These are phyloP conservation scores for Alisma plantagoaquatica DNA, from an alignment of 106 monocot species.

Conservation along the genomic window DNA sequence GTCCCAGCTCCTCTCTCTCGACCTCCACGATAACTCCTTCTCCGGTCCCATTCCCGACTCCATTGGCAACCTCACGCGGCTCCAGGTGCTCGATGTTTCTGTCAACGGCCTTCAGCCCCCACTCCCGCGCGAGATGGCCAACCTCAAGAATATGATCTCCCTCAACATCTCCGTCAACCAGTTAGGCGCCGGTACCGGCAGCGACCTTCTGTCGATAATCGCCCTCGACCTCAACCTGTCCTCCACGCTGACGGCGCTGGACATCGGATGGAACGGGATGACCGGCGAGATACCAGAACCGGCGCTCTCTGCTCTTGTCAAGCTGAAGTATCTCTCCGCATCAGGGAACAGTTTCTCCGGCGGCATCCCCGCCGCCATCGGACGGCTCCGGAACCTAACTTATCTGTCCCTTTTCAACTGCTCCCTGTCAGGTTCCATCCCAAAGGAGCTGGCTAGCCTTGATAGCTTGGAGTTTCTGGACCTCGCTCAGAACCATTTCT, in stretches of 20 bases:
- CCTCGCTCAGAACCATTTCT: conserved; percentile 25
- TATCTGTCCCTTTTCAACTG: neutral
- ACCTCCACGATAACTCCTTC: conserved; percentile 61
- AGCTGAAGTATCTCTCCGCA: conserved; percentile 49
- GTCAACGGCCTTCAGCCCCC: conserved; percentile 43
- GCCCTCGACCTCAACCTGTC: too few species aligned
- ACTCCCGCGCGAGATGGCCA: conserved; percentile 45
- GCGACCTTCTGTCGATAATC: too few species aligned
- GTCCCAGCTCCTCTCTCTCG: conserved; percentile 38
- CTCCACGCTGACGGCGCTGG: too few species aligned
- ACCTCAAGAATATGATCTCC: conserved; percentile 36
- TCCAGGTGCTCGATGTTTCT: conserved; percentile 48
- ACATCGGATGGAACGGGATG: too few species aligned
- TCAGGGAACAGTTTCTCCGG: conserved; percentile 60
- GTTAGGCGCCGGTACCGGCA: too few species aligned
- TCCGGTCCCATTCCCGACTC: conserved; percentile 35
- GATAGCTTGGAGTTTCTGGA: conserved; percentile 3
- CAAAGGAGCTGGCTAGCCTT: neutral
- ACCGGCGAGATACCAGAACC: conserved; percentile 48
- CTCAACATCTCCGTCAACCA: conserved; percentile 63
- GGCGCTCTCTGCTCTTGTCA: conserved; percentile 30
- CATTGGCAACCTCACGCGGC: conserved; percentile 21
- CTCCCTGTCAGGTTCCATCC: neutral
- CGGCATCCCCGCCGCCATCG: conserved; percentile 39
- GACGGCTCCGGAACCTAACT: conserved; percentile 10